Percentiles rank a stretch among this genome's conserved stretches.
Evolutionary conservation across 345 rosid genomes (phyloP).

Genomic region (Clarkia xantiana): DNA sequence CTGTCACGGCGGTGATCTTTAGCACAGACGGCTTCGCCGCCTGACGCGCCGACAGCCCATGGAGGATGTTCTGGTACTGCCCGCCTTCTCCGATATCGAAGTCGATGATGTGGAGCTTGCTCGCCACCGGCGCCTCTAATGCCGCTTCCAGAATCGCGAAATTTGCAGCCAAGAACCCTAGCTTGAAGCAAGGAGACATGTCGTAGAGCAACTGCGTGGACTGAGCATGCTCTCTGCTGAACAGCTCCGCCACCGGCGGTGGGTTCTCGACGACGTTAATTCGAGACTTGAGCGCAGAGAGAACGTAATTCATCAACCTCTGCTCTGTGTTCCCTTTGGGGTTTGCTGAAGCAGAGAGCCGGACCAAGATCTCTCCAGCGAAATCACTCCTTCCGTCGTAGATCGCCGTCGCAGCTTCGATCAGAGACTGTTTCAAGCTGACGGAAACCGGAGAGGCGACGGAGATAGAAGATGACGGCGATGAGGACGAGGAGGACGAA

Average conservation of each 20-base stretch:
- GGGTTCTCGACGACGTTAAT: slow-evolving; percentile 29
- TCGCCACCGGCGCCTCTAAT: slow-evolving; percentile 20
- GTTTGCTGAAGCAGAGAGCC: slow-evolving; percentile 34
- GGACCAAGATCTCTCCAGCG: slow-evolving; percentile 49
- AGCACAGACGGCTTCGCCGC: slow-evolving; percentile 19
- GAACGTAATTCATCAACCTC: slow-evolving; percentile 51
- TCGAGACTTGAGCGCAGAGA: slow-evolving; percentile 46
- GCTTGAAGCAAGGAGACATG: slow-evolving; percentile 66
- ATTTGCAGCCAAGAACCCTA: slow-evolving; percentile 79
- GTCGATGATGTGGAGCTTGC: slow-evolving; percentile 57
- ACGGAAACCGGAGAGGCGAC: slow-evolving; percentile 40
- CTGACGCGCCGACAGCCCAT: slow-evolving; percentile 44
- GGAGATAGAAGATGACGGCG: slow-evolving; percentile 50
- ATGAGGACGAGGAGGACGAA: slow-evolving; percentile 57
- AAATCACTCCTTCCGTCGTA: slow-evolving; percentile 53
- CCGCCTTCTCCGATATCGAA: slow-evolving; percentile 72
- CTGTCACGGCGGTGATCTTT: slow-evolving; percentile 60
- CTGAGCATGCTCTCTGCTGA: slow-evolving; percentile 34
- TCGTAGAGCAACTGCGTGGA: slow-evolving; percentile 58
- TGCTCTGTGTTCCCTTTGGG: slow-evolving; percentile 55
- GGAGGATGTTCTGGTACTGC: slow-evolving; percentile 55
- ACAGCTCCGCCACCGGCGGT: slow-evolving; percentile 47
- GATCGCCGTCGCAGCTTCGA: slow-evolving; percentile 68
- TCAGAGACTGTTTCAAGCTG: slow-evolving; percentile 39
- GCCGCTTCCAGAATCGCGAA: slow-evolving; percentile 61